phyloP scores from a whole-genome alignment of 225 moss, liverwort and hornwort species.

The Polytrichum commune region DNA sequence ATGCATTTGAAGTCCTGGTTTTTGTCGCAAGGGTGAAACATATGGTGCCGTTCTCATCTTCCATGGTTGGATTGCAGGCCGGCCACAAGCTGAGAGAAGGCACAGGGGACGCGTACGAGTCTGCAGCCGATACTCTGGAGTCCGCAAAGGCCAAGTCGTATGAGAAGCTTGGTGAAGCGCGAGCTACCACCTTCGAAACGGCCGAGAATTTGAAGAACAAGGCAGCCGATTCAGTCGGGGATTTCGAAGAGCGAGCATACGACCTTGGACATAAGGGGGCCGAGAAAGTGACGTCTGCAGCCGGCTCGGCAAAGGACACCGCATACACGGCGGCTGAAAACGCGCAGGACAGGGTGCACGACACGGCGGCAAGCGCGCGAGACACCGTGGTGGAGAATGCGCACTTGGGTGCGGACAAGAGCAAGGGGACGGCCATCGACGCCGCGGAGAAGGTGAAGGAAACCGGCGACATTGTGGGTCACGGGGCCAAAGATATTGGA shows the following conservation, averaged over 20 bases:
- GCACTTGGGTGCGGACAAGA: slow-evolving; percentile 38
- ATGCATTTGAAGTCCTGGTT: no score
- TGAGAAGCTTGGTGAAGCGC: slow-evolving; percentile 23
- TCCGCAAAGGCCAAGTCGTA: slow-evolving; percentile 34
- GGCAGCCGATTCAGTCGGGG: neutral
- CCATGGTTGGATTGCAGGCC: slow-evolving; percentile 18
- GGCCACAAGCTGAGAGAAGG: slow-evolving; percentile 33
- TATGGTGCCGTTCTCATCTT: no score
- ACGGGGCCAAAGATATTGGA: slow-evolving; percentile 25
- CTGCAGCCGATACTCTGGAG: slow-evolving; percentile 39
- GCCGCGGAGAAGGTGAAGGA: slow-evolving; percentile 48
- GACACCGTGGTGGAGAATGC: slow-evolving; percentile 32
- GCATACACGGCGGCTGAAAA: neutral
- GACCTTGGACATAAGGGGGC: neutral
- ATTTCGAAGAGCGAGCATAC: neutral
- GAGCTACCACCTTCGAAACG: slow-evolving; percentile 22
- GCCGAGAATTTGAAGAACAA: neutral
- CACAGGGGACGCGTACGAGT: slow-evolving; percentile 31
- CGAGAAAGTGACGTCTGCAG: neutral
- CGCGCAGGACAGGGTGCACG: slow-evolving; percentile 16
- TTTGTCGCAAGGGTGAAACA: no score
- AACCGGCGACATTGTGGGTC: slow-evolving; percentile 21
- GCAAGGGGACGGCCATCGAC: slow-evolving; percentile 42
- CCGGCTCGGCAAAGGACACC: slow-evolving; percentile 14
- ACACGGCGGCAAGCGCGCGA: slow-evolving; percentile 20